Evolutionary conservation across 2,329 filamentous ascomycete species (phyloP).

Genomic region (Chaetomiaceae sp.): DNA sequence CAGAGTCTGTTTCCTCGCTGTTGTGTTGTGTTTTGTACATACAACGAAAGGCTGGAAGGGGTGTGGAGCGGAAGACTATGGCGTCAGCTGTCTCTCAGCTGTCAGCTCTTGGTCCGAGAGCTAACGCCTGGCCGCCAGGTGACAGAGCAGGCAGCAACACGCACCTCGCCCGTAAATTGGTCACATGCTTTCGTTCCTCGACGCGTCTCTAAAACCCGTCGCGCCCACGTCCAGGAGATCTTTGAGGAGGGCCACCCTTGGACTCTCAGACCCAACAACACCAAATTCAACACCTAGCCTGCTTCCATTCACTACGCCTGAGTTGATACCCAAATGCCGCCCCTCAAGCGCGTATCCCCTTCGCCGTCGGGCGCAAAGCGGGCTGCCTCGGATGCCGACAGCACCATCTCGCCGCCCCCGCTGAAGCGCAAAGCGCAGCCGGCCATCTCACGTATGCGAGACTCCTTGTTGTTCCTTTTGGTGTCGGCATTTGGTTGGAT

Average conservation of each 20-base stretch:
- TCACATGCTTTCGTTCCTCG: slow-evolving; percentile 17
- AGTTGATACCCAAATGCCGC: slow-evolving; percentile 13
- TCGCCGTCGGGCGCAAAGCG: slow-evolving; percentile 21
- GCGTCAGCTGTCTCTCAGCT: too few species aligned
- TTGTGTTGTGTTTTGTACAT: too few species aligned
- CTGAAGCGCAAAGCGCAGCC: slow-evolving; percentile 49
- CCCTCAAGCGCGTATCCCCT: not conserved
- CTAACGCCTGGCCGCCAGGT: too few species aligned
- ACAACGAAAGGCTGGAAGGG: too few species aligned
- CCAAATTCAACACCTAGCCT: too few species aligned
- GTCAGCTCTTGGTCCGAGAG: too few species aligned
- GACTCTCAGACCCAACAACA: not conserved
- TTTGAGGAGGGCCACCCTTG: too few species aligned
- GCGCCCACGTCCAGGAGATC: too few species aligned
- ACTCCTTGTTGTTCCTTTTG: not conserved
- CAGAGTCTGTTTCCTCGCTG: too few species aligned
- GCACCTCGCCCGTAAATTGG: not conserved
- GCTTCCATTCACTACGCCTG: too few species aligned
- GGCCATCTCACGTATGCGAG: slow-evolving; percentile 42
- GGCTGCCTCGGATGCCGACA: slow-evolving; percentile 29
- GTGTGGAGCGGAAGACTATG: too few species aligned
- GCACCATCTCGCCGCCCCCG: slow-evolving; percentile 49
- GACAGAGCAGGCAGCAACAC: not conserved
- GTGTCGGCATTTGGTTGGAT: too few species aligned
- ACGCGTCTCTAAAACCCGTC: not conserved